Evolutionary conservation across 768 basidiomycete genomes (phyloP), one percentile per base, ranked within the genome.

Genomic region (Sporobolomyces roseus): DNA sequence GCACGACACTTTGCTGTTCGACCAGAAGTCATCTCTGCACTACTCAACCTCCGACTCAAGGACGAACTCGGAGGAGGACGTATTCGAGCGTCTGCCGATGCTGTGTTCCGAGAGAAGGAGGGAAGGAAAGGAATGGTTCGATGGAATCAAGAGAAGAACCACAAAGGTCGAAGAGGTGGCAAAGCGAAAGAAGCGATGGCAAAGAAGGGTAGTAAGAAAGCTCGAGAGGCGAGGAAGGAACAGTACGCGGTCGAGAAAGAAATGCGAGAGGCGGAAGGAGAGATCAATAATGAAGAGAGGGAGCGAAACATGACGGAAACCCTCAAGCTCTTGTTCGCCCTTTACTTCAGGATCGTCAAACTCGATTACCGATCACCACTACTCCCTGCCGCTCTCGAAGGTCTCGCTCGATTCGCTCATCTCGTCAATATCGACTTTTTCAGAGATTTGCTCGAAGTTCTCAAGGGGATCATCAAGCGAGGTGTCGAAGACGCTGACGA

Each of bases 371-470:
- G 89, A 2, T 85, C 86, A 23, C 80, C 80, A 5, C 83, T 98
- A 13, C 83, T 98, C 19, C 87, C 91, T 27, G 85, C 89, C 36
- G 93, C 93, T 49, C 82, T 99, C 71, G 87, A 88, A 75, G 96
- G 96, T 69, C 89, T 98, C 75, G 87, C 93, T 4, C 87, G 86
- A 80, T 98, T 91, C 77, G 88, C 94, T 1, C 96, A 98, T 78
- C 85, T 97, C 65, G 92, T 99, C 78, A 99, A 96, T 79, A 85
- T 98, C 74, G 93, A 99, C 78, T 98, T 99, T 81, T 99, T 98
- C 85, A 87, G 88, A 76, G 96, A 99, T 80, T 82, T 99, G 53
- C 84, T 99, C 82, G 83, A 85, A 61, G 90, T 93, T 8, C 82
- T 99, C 38, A 89, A 89, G 80, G 83, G 83, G 65, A 84, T 93